These are phyloP conservation scores for Fusarium irregulare DNA, from an alignment of 2,329 filamentous ascomycete genomes.

Conservation along the genomic window DNA sequence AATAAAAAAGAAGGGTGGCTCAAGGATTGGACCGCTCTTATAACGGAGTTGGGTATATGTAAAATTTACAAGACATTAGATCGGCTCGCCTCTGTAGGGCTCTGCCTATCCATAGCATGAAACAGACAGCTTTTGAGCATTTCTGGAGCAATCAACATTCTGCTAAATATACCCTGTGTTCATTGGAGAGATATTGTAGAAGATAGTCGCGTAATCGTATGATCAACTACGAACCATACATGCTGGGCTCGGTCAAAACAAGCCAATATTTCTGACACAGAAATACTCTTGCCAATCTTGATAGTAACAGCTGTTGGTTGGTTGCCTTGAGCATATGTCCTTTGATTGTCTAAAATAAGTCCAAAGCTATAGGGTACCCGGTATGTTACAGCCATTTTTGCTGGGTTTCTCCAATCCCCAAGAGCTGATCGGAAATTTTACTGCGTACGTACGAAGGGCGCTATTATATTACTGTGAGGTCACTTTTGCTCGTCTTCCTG, in stretches of 20 bases:
- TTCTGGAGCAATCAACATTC: neutral
- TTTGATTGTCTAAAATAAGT: neutral
- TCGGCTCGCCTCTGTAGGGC: neutral
- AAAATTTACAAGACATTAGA: neutral
- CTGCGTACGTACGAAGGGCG: neutral
- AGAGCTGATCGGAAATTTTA: neutral
- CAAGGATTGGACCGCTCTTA: constrained; percentile 8
- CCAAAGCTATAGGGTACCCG: neutral
- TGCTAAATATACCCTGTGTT: neutral
- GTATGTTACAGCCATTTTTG: neutral
- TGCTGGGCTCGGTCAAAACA: neutral
- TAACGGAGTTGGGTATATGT: constrained; percentile 10
- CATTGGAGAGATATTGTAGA: neutral
- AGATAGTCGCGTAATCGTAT: neutral
- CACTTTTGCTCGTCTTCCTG: neutral
- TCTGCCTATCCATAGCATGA: neutral
- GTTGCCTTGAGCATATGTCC: neutral
- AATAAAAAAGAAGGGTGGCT: constrained; percentile 17
- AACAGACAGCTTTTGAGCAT: neutral
- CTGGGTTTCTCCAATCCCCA: neutral
- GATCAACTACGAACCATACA: neutral
- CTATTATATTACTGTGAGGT: neutral
- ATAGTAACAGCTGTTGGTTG: neutral
- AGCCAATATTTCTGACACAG: neutral
- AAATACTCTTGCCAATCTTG: neutral